A percentile compares a stretch with the other conserved stretches of the same genome.
Conservation (phyloP, 371 early-diverging fungal species). For the Mucor circinelloides region DNA sequence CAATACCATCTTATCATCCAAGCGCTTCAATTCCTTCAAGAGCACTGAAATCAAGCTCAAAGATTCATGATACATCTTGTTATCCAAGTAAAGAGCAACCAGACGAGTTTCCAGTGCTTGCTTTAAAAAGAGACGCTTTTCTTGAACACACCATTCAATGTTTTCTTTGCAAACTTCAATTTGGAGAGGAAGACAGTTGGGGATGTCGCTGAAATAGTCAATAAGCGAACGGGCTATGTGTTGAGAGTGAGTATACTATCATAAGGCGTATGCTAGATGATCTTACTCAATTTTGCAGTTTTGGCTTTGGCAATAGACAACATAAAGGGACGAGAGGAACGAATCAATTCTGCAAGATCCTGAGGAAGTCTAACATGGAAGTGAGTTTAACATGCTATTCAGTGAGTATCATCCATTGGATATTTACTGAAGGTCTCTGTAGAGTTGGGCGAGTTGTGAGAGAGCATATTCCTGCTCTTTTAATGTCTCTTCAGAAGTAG, state of each 20-base stretch:
- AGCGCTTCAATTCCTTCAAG: conserved; percentile 93
- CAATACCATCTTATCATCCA: conserved; percentile 97
- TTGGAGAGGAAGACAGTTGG: conserved; percentile 85
- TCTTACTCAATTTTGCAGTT: conserved; percentile 90
- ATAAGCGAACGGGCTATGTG: conserved; percentile 79
- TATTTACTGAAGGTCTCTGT: conserved; percentile 62
- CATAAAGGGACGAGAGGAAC: conserved; percentile 79
- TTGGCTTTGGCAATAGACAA: conserved; percentile 92
- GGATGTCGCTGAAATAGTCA: conserved; percentile 88
- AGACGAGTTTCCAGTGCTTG: conserved; percentile 94
- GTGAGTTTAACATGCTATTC: not conserved
- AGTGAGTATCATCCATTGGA: not conserved
- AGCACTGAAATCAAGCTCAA: conserved; percentile 82
- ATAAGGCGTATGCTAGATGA: not conserved
- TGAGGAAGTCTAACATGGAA: conserved; percentile 63
- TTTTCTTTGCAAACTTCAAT: conserved; percentile 91
- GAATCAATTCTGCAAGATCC: conserved; percentile 81
- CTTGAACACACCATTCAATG: conserved; percentile 89
- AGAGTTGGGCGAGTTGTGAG: conserved; percentile 64
- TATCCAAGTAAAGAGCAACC: conserved; percentile 90
- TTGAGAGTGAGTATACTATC: not conserved
- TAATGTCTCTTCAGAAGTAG: conserved; percentile 35
- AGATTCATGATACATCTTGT: conserved; percentile 93
- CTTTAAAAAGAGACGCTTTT: conserved; percentile 92
- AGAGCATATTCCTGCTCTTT: conserved; percentile 65